Base-by-base conservation (phyloP, 2,329 filamentous ascomycete genomes). In the Colletotrichum kahawae region DNA sequence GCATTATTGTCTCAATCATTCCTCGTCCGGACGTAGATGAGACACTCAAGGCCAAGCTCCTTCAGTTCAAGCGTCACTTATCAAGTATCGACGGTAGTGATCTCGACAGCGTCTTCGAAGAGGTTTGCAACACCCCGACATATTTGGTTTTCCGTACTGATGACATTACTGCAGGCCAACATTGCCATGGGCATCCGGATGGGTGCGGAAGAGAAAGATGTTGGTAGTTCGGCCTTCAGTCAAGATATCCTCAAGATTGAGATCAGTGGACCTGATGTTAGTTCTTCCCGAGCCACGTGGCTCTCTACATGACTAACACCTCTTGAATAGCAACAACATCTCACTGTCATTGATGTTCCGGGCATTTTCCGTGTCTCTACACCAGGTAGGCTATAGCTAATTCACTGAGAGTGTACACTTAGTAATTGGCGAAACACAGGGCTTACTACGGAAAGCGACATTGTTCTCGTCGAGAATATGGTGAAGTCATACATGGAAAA, bases 321-420 rank as follows among this genome's bases (percentile, higher is more conserved):
- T 16, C 18, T 12, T 74, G 34, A 34, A 27, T 27, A 83, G 81
- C 81, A 85, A 83, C 79, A 86, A 4, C 85, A 89, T 24, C 82
- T 90, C 4, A 91, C 88, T 0, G 83, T 91, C 7, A 90, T 90
- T 13, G 88, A 91, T 21, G 87, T 91, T 0, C 89, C 88, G 0
- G 89, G 89, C 0, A 87, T 90, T 31, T 90, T 90, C 71, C 83
- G 85, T 10, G 77, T 78, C 18, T 66, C 34, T 1, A 80, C 78
- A 0, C 73, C 77, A 21, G 21, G 21, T 21, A 21, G 21, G 21
- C 21, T 21, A 21, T 21, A 21, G 21, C 21, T 21, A 21, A 67
- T 57, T n/a, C 13, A 62, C 18, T 62, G 9, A 77, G 78, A 27
- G 67, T 69, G 33, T 34, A 16, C 27, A 51, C 16, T 29, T 4